These are phyloP conservation scores for Trichoderma semiorbis DNA, from an alignment of 2,329 filamentous ascomycete species.

Conservation along the genomic window DNA sequence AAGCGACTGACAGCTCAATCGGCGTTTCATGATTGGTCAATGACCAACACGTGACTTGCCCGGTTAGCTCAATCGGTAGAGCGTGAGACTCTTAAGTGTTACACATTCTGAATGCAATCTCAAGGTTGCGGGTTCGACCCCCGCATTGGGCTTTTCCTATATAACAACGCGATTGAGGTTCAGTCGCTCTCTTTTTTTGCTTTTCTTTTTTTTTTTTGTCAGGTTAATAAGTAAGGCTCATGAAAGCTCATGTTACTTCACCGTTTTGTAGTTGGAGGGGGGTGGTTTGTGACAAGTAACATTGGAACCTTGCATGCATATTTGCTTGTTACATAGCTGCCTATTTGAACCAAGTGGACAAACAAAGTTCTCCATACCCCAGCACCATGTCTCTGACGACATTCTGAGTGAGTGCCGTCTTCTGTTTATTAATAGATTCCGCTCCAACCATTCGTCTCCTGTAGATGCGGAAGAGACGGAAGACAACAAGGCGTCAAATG, in stretches of 20 bases:
- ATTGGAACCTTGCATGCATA: background rate
- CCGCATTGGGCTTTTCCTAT: conserved; percentile 42
- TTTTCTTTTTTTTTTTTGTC: background rate
- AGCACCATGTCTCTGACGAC: background rate
- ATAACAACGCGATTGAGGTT: conserved; percentile 9
- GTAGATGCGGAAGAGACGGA: background rate
- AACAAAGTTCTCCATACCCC: background rate
- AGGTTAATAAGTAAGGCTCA: background rate
- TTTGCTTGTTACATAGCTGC: background rate
- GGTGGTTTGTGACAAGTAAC: background rate
- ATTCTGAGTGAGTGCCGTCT: background rate
- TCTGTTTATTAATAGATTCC: background rate
- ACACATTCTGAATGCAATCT: conserved; percentile 35
- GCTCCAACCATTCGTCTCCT: background rate
- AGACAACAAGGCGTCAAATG: background rate
- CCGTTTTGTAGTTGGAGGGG: background rate
- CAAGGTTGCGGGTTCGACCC: conserved; percentile 56
- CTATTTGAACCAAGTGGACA: background rate
- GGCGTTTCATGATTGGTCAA: background rate
- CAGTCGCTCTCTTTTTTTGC: background rate
- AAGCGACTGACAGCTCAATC: background rate
- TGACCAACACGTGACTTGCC: conserved; percentile 21
- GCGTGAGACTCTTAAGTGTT: conserved; percentile 62
- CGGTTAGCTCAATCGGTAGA: conserved; percentile 52
- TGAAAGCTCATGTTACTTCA: background rate